Evolutionary conservation across 73 alveolate genomes (phyloP).

Genomic region (Effrenium voratum): DNA sequence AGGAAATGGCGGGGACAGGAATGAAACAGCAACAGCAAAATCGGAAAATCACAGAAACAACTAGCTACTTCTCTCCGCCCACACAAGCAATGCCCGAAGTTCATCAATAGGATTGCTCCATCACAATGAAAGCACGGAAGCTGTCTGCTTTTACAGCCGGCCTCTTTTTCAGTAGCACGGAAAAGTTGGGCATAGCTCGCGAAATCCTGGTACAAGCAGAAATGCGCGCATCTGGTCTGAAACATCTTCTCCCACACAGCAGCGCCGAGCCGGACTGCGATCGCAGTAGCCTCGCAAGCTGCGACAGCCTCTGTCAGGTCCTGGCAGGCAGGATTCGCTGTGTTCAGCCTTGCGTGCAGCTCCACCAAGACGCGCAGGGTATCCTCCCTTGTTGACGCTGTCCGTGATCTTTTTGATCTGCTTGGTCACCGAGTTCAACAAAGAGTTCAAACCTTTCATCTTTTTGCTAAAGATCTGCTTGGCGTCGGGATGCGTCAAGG

Average conservation of each 20-base stretch:
- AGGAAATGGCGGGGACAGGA: no score
- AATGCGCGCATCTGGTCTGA: not conserved
- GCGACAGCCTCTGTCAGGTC: not conserved
- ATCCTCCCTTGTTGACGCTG: constrained; percentile 22
- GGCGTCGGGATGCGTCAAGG: not conserved
- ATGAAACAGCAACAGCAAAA: not conserved
- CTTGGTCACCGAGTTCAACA: not conserved
- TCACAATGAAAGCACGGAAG: not conserved
- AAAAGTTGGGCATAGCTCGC: not conserved
- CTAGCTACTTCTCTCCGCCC: no score
- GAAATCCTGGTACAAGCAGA: constrained; percentile 4
- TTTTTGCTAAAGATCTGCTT: not conserved
- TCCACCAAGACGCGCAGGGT: not conserved
- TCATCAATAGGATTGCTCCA: not conserved
- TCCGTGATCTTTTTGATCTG: not conserved
- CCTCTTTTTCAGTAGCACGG: not conserved
- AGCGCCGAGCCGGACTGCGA: not conserved
- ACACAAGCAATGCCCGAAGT: no score
- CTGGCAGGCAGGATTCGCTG: not conserved
- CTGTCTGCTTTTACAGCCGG: not conserved
- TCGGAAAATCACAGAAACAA: not conserved
- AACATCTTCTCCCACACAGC: constrained; percentile 14
- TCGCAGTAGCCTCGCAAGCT: not conserved
- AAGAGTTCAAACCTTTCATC: not conserved
- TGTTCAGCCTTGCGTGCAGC: not conserved